These are phyloP conservation scores for Xylaria sp. DNA, from an alignment of 2,329 filamentous ascomycete genomes.

Conservation along the genomic window DNA sequence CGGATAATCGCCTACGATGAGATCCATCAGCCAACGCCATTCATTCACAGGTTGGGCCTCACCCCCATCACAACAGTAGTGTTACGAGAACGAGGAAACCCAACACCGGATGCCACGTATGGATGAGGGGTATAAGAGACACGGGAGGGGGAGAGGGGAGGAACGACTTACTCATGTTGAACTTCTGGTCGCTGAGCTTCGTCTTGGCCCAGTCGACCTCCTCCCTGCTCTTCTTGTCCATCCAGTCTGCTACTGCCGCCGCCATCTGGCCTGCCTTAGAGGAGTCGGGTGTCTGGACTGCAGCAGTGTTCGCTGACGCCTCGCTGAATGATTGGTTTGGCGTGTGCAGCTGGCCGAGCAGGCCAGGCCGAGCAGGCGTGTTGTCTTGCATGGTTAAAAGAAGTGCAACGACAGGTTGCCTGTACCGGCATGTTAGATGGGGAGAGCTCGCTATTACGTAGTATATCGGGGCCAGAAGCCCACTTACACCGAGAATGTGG, in stretches of 20 bases:
- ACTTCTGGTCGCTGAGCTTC: conserved; percentile 48
- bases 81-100: no score
- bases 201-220: conserved; percentile 45
- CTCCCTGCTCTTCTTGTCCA: conserved; percentile 45
- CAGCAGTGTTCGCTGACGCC: no score
- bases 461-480: no score
- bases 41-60: no score
- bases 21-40: background rate
- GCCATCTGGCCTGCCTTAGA: conserved; percentile 33
- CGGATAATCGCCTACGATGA: conserved; percentile 44
- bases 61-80: no score
- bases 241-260: no score
- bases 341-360: conserved; percentile 32
- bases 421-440: background rate
- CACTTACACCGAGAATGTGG: no score
- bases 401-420: no score
- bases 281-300: conserved; percentile 27
- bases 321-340: conserved; percentile 38
- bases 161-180: conserved; percentile 47
- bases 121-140: background rate
- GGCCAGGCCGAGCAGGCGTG: conserved; percentile 22
- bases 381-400: conserved; percentile 19
- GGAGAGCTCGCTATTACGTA: no score
- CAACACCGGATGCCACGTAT: background rate
- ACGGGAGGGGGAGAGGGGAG: conserved; percentile 10